These are phyloP conservation scores for Diplogelasinospora grovesii DNA, from an alignment of 495 filamentous ascomycete species.

Conservation along the genomic window DNA sequence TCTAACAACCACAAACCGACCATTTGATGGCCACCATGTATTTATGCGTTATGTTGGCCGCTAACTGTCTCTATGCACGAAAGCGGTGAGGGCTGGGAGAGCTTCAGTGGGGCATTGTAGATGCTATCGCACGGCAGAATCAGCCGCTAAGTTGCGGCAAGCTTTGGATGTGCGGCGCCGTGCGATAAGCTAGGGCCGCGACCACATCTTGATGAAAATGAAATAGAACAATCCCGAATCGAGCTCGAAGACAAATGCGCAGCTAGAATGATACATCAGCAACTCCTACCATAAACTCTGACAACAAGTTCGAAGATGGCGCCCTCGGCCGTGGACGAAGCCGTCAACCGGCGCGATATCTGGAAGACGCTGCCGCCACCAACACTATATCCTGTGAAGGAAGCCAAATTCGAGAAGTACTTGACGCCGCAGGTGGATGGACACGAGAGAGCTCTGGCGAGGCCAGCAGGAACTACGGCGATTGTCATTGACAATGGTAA, in stretches of 20 bases:
- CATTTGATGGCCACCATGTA: too few species aligned
- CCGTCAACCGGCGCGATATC: constrained; percentile 24
- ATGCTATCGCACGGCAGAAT: too few species aligned
- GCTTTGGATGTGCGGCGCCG: too few species aligned
- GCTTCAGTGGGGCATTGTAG: too few species aligned
- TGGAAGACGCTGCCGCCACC: constrained; percentile 39
- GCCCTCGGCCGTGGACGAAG: constrained; percentile 35
- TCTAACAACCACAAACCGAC: too few species aligned
- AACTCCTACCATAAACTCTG: background rate
- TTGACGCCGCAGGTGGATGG: constrained; percentile 61
- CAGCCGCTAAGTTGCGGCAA: too few species aligned
- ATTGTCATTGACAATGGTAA: constrained; percentile 99
- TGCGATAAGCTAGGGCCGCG: too few species aligned
- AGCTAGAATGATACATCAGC: too few species aligned
- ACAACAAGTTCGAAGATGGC: constrained; percentile 41
- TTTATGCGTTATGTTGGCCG: too few species aligned
- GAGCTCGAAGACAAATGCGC: constrained; percentile 1
- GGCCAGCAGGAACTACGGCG: constrained; percentile 45
- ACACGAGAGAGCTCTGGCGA: constrained; percentile 52
- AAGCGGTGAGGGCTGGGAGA: too few species aligned
- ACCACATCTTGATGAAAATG: too few species aligned
- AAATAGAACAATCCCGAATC: background rate
- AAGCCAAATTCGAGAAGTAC: constrained; percentile 73
- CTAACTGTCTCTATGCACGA: too few species aligned
- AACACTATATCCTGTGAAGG: constrained; percentile 49